These are phyloP conservation scores for Aspergillus latus DNA, from an alignment of 2,329 filamentous ascomycete species.

Conservation along the genomic window DNA sequence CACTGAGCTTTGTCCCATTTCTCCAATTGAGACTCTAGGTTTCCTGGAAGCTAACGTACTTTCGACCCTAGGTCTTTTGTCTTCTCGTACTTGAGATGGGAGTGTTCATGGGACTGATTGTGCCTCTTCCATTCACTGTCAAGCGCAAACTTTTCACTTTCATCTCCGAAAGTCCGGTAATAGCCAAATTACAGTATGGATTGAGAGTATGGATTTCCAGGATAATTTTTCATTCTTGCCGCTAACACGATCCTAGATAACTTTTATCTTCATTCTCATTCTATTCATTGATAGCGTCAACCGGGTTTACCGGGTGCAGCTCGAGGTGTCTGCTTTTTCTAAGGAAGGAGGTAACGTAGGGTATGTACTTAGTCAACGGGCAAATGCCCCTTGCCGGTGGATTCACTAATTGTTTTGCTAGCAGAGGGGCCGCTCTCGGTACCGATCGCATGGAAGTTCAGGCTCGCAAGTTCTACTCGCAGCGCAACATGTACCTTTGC, in stretches of 20 bases:
- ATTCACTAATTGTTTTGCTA: slow-evolving; percentile 21
- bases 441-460: slow-evolving; percentile 97
- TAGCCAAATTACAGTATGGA: slow-evolving; percentile 95
- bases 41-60: slow-evolving; percentile 1
- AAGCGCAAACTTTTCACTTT: slow-evolving; percentile 91
- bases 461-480: slow-evolving; percentile 99
- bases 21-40: slow-evolving; percentile 4
- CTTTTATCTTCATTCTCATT: slow-evolving; percentile 98
- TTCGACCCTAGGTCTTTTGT: slow-evolving; percentile 45
- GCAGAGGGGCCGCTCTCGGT: slow-evolving; percentile 71
- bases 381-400: background rate
- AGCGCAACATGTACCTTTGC: slow-evolving; percentile 99
- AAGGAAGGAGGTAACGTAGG: slow-evolving; percentile 58
- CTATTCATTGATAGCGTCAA: slow-evolving; percentile 96
- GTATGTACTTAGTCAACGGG: slow-evolving; percentile 43
- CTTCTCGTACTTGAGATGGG: slow-evolving; percentile 52
- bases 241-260: slow-evolving; percentile 60
- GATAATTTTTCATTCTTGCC: background rate
- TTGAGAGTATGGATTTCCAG: slow-evolving; percentile 64
- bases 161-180: slow-evolving; percentile 80
- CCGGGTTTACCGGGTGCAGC: slow-evolving; percentile 93
- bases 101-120: slow-evolving; percentile 52
- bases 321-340: slow-evolving; percentile 73
- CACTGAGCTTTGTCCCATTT: slow-evolving; percentile 12
- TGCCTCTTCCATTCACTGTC: slow-evolving; percentile 84